Base-by-base conservation (phyloP, 1,139 yeast species). In the Wickerhamiella pararugosa region DNA sequence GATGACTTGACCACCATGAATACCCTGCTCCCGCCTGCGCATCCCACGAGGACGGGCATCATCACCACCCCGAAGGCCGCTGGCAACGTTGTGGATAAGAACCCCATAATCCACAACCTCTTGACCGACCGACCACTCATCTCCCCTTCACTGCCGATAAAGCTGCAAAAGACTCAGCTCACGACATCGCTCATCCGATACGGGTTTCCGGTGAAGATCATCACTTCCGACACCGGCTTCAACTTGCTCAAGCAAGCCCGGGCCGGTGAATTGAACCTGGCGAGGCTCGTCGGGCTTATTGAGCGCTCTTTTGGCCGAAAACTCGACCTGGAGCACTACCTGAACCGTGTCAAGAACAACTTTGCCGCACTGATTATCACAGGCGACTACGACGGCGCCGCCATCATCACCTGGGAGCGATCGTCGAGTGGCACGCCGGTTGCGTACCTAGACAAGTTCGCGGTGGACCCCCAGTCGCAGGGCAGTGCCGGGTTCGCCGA, bases 301-400 rank as follows among this genome's bases (percentile, higher is more conserved):
- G 79, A 86, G 47, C 82, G 79, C 51, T 83, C 96, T 1, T 90
- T 90, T 55, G 79, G 79, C 4, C 75, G 77, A 48, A 55, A 68
- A 2, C 61, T 90, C n/a, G 75, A 83, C 50, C 55, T 73, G 42
- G 70, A 73, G 0, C 75, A 72, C 45, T 90, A 87, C 55, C 61
- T 83, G 30, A 48, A 64, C 1, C 65, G 98, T 41, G 69, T 90
- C 31, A 70, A 77, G 47, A 67, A 75, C 1, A 65, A 67, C 4
- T 66, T 90, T 6, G 90, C 95, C 0, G 79, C 83, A 0, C 59
- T 90, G 9, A 76, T 90, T 6, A 71, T 90, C 15, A 82, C 90
- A 5, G 98, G 97, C 1, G 93, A 90, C 56, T 90, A 90, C 56
- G 95, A 87, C 50, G 98, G 97, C 1, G 87, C 86, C 10, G 97